Percentiles rank a stretch among this genome's conserved stretches.
These are phyloP conservation scores for Solanum hybrid DNA, from an alignment of 305 asterid genomes.

Conservation along the genomic window DNA sequence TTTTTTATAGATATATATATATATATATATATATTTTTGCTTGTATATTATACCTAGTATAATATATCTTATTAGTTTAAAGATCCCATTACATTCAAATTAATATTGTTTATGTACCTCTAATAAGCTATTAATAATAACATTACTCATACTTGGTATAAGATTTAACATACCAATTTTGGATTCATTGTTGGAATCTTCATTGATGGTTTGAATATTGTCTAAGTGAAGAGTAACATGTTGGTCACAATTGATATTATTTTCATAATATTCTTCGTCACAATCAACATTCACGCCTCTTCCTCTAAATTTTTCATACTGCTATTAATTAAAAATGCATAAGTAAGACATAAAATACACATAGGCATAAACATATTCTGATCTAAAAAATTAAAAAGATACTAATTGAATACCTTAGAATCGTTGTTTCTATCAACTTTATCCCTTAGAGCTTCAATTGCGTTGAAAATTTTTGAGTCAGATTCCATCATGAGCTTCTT, in stretches of 20 bases:
- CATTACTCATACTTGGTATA: neutral
- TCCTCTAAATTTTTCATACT: neutral
- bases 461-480: neutral
- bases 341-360: neutral
- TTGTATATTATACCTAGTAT: neutral
- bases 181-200: neutral
- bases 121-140: neutral
- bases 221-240: too few species aligned
- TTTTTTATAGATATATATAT: too few species aligned
- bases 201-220: neutral
- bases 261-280: too few species aligned
- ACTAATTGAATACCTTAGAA: neutral
- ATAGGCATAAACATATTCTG: neutral
- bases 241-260: too few species aligned
- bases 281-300: neutral
- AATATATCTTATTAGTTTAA: neutral
- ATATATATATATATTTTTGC: too few species aligned
- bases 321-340: neutral
- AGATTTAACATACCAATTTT: neutral
- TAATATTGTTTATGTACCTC: too few species aligned
- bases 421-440: neutral
- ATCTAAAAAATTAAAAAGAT: too few species aligned
- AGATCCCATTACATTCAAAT: neutral
- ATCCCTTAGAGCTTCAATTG: neutral
- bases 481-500: neutral